Conservation (phyloP, 2,329 filamentous ascomycete genomes). For the Blastomyces percursus region DNA sequence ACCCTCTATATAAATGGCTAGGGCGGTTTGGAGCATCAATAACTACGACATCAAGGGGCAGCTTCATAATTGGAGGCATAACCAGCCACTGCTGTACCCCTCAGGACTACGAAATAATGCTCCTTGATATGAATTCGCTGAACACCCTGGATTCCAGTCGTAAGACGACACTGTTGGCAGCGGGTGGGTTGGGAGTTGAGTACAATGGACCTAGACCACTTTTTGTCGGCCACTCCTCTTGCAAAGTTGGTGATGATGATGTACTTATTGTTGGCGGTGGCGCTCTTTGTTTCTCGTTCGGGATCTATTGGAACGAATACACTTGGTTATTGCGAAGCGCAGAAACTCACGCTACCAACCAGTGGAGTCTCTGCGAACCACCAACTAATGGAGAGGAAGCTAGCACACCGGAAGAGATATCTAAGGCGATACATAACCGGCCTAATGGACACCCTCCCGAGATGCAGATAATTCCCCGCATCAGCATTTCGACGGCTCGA, state of each 20-base stretch:
- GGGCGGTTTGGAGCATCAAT: constrained; percentile 43
- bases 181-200: constrained; percentile 19
- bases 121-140: constrained; percentile 22
- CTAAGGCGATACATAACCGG: constrained; percentile 3
- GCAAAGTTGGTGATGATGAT: constrained; percentile 37
- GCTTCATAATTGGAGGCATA: constrained; percentile 46
- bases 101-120: constrained; percentile 45
- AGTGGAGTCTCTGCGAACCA: constrained; percentile 19
- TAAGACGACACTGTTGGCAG: constrained; percentile 19
- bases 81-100: constrained; percentile 27
- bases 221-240: constrained; percentile 56
- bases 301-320: constrained; percentile 67
- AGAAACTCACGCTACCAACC: constrained; percentile 18
- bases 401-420: neutral
- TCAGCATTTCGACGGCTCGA: constrained; percentile 41
- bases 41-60: constrained; percentile 34
- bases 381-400: neutral
- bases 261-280: constrained; percentile 65
- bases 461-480: constrained; percentile 37
- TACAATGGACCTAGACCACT: constrained; percentile 48
- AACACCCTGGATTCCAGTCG: constrained; percentile 14
- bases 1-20: constrained; percentile 24
- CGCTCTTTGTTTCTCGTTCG: constrained; percentile 83
- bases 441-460: constrained; percentile 6
- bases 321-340: constrained; percentile 39